These are phyloP conservation scores for Clitopilus passeckerianus DNA, from an alignment of 768 basidiomycete genomes.

Conservation along the genomic window DNA sequence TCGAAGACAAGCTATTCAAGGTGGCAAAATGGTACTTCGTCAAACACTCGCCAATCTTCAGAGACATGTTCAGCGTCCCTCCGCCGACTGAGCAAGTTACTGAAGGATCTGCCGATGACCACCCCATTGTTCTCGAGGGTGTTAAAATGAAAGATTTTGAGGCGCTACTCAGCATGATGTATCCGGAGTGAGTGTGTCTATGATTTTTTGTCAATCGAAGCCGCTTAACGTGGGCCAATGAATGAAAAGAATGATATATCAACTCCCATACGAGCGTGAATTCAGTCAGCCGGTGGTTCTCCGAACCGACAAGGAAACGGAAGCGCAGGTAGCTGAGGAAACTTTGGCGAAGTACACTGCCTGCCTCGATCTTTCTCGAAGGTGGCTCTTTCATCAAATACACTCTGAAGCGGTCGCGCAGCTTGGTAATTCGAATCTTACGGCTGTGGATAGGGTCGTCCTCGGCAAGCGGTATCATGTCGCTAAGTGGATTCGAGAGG, in stretches of 20 bases:
- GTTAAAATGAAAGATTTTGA: slow-evolving; percentile 11
- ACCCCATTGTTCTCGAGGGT: slow-evolving; percentile 7
- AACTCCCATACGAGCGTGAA: too few relatives aligned
- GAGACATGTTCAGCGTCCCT: slow-evolving; percentile 11
- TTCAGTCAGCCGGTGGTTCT: too few relatives aligned
- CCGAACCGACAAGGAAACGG: too few relatives aligned
- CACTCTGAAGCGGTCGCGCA: neutral
- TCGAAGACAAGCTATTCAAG: slow-evolving; percentile 13
- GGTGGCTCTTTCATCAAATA: neutral
- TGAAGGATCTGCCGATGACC: slow-evolving; percentile 6
- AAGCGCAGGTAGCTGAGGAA: too few relatives aligned
- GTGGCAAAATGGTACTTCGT: slow-evolving; percentile 7
- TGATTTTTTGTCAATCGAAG: too few relatives aligned
- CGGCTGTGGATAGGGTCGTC: neutral
- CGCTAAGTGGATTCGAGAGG: neutral
- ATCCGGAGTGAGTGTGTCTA: slow-evolving; percentile 13
- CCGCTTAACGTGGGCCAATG: too few relatives aligned
- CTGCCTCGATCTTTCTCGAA: neutral
- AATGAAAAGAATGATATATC: too few relatives aligned
- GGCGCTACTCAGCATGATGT: slow-evolving; percentile 8
- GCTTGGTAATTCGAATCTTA: neutral
- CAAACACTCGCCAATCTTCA: slow-evolving; percentile 9
- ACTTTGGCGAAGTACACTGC: neutral
- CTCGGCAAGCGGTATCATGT: neutral
- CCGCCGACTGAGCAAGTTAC: neutral